phyloP scores from a whole-genome alignment of 2,329 filamentous ascomycete genomes.

The Moelleriella libera region DNA sequence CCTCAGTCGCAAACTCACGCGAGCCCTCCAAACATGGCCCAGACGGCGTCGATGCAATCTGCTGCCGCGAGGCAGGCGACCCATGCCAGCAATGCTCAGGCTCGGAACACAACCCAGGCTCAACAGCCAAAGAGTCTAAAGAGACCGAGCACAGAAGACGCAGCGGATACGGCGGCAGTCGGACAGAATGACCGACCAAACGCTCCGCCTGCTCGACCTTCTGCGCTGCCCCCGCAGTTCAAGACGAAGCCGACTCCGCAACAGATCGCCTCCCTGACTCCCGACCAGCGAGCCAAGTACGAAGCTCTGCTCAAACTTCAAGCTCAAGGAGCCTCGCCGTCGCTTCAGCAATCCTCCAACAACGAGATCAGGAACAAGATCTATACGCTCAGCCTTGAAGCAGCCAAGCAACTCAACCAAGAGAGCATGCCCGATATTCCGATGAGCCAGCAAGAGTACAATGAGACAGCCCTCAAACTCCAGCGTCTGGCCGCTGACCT shows the following conservation, averaged over 20 bases:
- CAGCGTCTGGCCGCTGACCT: slow-evolving; percentile 25
- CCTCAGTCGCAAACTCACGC: slow-evolving; percentile 23
- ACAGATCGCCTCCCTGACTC: slow-evolving; percentile 23
- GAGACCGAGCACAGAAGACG: slow-evolving; percentile 33
- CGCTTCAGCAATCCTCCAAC: slow-evolving; percentile 2
- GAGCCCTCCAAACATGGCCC: slow-evolving; percentile 27
- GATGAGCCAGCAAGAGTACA: slow-evolving; percentile 29
- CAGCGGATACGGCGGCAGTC: slow-evolving; percentile 12
- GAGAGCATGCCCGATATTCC: slow-evolving; percentile 29
- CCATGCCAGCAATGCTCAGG: slow-evolving; percentile 10
- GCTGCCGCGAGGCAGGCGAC: slow-evolving; percentile 12
- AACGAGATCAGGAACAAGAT: slow-evolving; percentile 17
- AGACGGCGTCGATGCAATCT: slow-evolving; percentile 17
- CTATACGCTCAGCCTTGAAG: slow-evolving; percentile 23
- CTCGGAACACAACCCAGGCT: slow-evolving; percentile 7
- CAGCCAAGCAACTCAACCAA: slow-evolving; percentile 20
- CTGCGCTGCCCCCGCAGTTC: slow-evolving; percentile 11
- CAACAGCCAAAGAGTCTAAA: slow-evolving; percentile 30
- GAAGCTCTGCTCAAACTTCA: slow-evolving; percentile 21
- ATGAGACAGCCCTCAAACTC: slow-evolving; percentile 30
- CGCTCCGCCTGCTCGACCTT: slow-evolving; percentile 8
- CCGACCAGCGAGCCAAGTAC: slow-evolving; percentile 30
- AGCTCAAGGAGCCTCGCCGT: slow-evolving; percentile 1
- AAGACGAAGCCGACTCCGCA: slow-evolving; percentile 13
- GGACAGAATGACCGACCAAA: slow-evolving; percentile 7